Evolutionary conservation across 306 rosid species (phyloP).

Genomic region (Luffa aegyptiaca): DNA sequence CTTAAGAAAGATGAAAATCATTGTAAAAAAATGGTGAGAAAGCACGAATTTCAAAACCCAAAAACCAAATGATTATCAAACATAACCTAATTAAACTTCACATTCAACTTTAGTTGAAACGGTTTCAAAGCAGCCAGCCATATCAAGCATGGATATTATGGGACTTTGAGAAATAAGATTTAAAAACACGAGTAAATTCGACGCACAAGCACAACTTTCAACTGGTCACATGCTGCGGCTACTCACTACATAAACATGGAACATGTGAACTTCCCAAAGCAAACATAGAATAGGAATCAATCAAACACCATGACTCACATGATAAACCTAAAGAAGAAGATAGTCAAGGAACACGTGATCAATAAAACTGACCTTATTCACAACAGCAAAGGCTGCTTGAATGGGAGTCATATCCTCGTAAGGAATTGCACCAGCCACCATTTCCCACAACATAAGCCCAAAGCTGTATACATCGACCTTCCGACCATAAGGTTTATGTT

Average conservation of each 20-base stretch:
- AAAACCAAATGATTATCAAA: no score
- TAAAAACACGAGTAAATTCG: background rate
- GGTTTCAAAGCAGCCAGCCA: background rate
- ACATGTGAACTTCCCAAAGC: conserved; percentile 4
- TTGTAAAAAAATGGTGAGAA: no score
- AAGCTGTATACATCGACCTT: conserved; percentile 92
- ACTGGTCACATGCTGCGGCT: background rate
- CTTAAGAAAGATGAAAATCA: no score
- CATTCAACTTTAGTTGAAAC: background rate
- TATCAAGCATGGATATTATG: background rate
- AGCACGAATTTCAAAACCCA: no score
- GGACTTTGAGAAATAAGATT: background rate
- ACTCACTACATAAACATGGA: conserved; percentile 7
- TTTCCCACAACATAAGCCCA: conserved; percentile 87
- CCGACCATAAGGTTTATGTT: conserved; percentile 62
- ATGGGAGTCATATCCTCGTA: conserved; percentile 90
- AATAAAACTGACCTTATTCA: conserved; percentile 54
- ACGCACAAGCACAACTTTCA: background rate
- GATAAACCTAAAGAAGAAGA: background rate
- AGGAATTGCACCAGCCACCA: conserved; percentile 79
- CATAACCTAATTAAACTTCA: background rate
- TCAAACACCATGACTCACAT: background rate
- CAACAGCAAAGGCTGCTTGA: conserved; percentile 96
- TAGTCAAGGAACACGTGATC: background rate
- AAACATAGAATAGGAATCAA: background rate